Base-by-base conservation (phyloP, 2,329 filamentous ascomycete genomes). In the Rhinocladiella mackenziei region DNA sequence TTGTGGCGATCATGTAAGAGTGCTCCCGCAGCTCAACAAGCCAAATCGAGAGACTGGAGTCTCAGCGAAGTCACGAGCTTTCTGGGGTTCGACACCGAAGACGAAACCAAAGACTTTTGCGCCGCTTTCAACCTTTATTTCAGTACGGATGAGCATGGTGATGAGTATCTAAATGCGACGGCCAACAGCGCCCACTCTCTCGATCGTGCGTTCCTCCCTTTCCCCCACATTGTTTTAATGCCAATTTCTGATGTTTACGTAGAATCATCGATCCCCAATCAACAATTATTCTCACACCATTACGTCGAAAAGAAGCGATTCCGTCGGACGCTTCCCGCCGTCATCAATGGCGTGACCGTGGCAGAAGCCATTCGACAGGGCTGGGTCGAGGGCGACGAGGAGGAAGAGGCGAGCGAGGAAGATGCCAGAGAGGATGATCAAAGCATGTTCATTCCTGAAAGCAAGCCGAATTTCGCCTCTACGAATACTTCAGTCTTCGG, bases 301-400 rank as follows among this genome's bases (percentile, higher is more conserved):
- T 65, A 76, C 38, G 79, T 83, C 11, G 79, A 83, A 57, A 63
- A 64, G 18, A 83, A 83, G 60, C 71, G 78, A 28, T 66, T 70
- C 43, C 70, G 71, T 15, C 70, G 79, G 53, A 72, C 67, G 2
- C 60, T 79, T n/a, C 71, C 73, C 15, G 74, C 78, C 6, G 62
- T 83, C 19, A 74, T 81, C 40, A 70, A 75, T 55, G 78, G 78
- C 10, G 63, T 79, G 58, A 72, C 64, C 32, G 70, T 80, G 33
- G 64, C 64, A 32, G 67, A 75, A 54, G 76, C 79, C 13, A 67
- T 65, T 30, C 63, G 59, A 11, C 60, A 68, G 32, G 73, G 72
- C 6, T 67, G 77, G 63, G 62, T 80, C 30, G 68, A 73, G 23
- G 54, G 62, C 37, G 54, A 59, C 22, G 56, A 62, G 33, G 58